These are phyloP conservation scores for Pulveroboletus ravenelii DNA, from an alignment of 768 basidiomycete species.

Conservation along the genomic window DNA sequence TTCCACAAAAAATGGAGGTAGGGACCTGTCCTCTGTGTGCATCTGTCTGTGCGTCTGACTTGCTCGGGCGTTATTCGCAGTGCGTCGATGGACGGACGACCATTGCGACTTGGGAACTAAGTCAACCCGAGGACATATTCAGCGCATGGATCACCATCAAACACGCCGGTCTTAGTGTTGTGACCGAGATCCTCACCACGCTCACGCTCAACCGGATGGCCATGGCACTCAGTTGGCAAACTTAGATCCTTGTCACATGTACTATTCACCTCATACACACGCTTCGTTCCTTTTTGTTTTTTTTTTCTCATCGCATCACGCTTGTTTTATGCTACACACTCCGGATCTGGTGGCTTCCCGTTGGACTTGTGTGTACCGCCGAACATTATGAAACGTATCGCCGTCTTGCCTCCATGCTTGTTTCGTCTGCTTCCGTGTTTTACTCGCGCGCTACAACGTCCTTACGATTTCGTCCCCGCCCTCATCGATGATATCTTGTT, in stretches of 20 bases:
- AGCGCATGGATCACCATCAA: constrained; percentile 58
- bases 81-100: constrained; percentile 58
- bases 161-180: constrained; percentile 51
- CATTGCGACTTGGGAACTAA: constrained; percentile 66
- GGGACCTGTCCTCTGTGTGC: background rate
- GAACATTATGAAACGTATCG: constrained; percentile 18
- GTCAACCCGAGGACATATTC: constrained; percentile 51
- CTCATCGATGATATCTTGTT: background rate
- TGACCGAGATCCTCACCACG: constrained; percentile 76
- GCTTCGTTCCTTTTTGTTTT: background rate
- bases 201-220: constrained; percentile 73
- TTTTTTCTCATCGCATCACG: background rate
- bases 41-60: background rate
- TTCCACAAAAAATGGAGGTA: constrained; percentile 65
- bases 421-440: constrained; percentile 13
- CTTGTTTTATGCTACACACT: background rate
- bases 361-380: background rate
- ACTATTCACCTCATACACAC: background rate
- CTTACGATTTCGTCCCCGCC: no score
- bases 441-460: background rate
- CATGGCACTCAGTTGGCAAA: constrained; percentile 50
- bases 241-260: background rate
- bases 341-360: constrained; percentile 1
- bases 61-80: constrained; percentile 31
- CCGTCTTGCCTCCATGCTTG: background rate